Base-by-base conservation (phyloP, 208 protist species). In the Leishmania tropica region DNA sequence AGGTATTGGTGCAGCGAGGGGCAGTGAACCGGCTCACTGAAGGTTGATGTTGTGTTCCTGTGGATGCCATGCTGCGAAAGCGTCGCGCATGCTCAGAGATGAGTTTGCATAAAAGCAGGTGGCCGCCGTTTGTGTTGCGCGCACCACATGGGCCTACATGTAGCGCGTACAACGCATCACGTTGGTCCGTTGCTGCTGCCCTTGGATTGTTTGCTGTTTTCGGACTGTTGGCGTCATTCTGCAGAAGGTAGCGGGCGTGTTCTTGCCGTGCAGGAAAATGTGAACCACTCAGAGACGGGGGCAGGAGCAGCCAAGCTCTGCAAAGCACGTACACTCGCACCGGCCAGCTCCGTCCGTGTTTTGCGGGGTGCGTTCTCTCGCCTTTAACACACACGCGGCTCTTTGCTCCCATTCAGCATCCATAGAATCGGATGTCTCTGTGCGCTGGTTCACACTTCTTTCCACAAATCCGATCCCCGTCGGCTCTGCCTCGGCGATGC, bases 1-100 rank as follows among this genome's bases (percentile, higher is more conserved):
- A 95, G 77, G 79, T 92, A 19, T 84, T 97, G 21, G 78, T 97
- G 21, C 92, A 97, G 73, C 88, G 93, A 31, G 92, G 93, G 58
- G 89, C 95, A 10, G 88, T 96, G 35, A 89, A 83, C 35, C 75
- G 71, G 28, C 42, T 54, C 31, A 60, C 13, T 45, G 48, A 62
- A n/a, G 72, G 51, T 62, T 76, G 51, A 62, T 13, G 51, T 40
- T 54, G 15, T 45, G 11, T 56, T 40, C 5, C 2, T 4, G 21
- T 21, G 65, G 19, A 10, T 72, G 19, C 21, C 5, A 24, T 45
- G 40, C 5, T 13, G 40, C 10, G 65, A 72, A 24, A 28, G 71
- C 47, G n/a, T 51, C 40, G n/a, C 1, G 10, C 28, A 37, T 65
- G 21, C 40, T 71, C 35, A 65, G 68, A 76, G 40, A 81, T 35